Base-by-base conservation (phyloP, 2,329 filamentous ascomycete species). In the Talaromyces sp. region DNA sequence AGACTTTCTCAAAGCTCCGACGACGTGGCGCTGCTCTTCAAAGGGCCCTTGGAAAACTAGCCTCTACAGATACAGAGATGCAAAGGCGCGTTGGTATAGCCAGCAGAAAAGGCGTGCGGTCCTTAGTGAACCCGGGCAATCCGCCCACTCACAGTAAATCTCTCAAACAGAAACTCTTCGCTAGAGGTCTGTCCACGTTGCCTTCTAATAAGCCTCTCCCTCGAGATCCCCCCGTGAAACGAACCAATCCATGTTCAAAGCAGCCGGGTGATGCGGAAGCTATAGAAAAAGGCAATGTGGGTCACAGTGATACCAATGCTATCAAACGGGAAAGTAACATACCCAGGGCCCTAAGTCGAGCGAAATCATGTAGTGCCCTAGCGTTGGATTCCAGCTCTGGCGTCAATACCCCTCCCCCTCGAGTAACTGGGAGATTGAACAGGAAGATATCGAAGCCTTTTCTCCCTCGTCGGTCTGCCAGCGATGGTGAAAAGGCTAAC, bases 61-160 rank as follows among this genome's bases (percentile, higher is more conserved):
- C 85, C 58, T 86, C 84, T 47, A 89, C 94, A 61, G 86, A 95
- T 49, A 84, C 86, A 14, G 90, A 96, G 70, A 95, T 97, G 81
- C 87, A 95, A 69, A 86, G 86, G 69, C 86, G 90, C 66, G 91
- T 91, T 40, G 91, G 89, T 16, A 85, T 90, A 67, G 88, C 93
- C 37, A 95, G 90, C 75, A 84, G 90, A 48, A 86, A 86, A 67
- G 89, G 66, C 35, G 60, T 67, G 85, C 53, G 61, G 16, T 66
- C 61, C 11, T 62, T 63, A 24, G 44, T 58, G 4, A 58, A 62
- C 20, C 41, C 49, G 24, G 32, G 50, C 4, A 56, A 45, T 17
- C n/a, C 42, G 22, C 29, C 48, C 13, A 35, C 48, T 16, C 65
- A 39, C n/a, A 30, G 39, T 16, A 64, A 50, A 42, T 70, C 65